Evolutionary conservation across 2,329 filamentous ascomycete genomes (phyloP).

Genomic region (Botrytis squamosa): DNA sequence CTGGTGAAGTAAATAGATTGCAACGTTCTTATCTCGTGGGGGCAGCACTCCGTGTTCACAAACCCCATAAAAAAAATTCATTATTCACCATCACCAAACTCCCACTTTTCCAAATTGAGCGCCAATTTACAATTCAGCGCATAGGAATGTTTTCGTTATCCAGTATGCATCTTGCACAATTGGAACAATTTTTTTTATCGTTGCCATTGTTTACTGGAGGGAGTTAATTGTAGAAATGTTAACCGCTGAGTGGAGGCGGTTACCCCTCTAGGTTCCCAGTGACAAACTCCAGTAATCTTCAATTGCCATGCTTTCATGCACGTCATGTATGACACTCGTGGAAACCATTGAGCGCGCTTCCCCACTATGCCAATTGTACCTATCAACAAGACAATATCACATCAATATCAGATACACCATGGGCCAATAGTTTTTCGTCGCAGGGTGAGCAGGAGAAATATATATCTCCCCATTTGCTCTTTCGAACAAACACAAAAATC

Average conservation of each 20-base stretch:
- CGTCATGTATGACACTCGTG: constrained; percentile 20
- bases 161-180: constrained; percentile 12
- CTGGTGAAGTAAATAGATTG: background rate
- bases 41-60: constrained; percentile 4
- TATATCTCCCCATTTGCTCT: constrained; percentile 15
- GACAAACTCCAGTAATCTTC: constrained; percentile 14
- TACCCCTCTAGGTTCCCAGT: constrained; percentile 9
- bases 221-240: background rate
- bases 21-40: constrained; percentile 3
- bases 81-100: background rate
- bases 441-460: background rate
- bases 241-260: constrained; percentile 15
- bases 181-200: background rate
- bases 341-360: constrained; percentile 19
- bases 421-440: background rate
- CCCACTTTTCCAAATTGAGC: constrained; percentile 2
- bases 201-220: constrained; percentile 3
- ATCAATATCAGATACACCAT: constrained; percentile 7
- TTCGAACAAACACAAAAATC: background rate
- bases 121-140: constrained; percentile 11
- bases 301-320: constrained; percentile 20
- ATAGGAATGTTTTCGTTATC: background rate
- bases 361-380: constrained; percentile 15
- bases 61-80: background rate
- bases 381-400: constrained; percentile 18